phyloP scores from a whole-genome alignment of 192 early-diverging fungal genomes.

The Linnemannia hyalina region DNA sequence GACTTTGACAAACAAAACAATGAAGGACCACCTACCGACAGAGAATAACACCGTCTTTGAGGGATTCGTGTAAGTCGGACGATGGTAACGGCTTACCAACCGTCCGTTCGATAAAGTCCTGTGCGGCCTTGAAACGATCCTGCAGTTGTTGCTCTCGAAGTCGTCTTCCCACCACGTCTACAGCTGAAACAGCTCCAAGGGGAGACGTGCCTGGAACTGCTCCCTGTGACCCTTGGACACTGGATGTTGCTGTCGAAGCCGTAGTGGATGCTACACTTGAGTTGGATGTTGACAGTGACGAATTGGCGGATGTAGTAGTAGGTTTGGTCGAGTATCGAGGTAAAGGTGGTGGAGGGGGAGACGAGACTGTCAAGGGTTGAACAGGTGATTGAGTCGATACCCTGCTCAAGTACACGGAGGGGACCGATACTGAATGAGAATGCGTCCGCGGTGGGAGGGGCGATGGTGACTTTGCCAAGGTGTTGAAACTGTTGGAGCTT shows the following conservation, averaged over 20 bases:
- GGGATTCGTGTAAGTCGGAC: constrained; percentile 67
- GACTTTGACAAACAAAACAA: not conserved
- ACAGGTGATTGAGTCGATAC: constrained; percentile 7
- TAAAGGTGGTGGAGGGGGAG: constrained; percentile 1
- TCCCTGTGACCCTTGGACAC: not conserved
- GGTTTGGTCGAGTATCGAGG: constrained; percentile 30
- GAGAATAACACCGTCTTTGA: constrained; percentile 83
- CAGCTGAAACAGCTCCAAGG: constrained; percentile 16
- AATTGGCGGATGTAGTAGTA: constrained; percentile 2
- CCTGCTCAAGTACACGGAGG: constrained; percentile 14
- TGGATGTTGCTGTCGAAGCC: not conserved
- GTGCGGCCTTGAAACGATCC: constrained; percentile 73
- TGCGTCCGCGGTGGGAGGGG: constrained; percentile 25
- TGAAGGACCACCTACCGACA: constrained; percentile 68
- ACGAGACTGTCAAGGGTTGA: not conserved
- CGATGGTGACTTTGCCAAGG: constrained; percentile 7
- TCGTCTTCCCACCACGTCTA: constrained; percentile 45
- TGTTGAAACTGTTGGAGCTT: not conserved
- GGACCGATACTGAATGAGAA: constrained; percentile 36
- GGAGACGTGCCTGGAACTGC: not conserved
- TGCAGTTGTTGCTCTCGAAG: constrained; percentile 72
- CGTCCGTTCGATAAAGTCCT: constrained; percentile 73
- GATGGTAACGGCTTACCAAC: constrained; percentile 68
- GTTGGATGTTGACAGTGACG: constrained; percentile 5
- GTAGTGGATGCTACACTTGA: not conserved